Base-by-base conservation (phyloP, 805 yeast genomes). In the baker's yeast (Saccharomyces cerevisiae) region DNA sequence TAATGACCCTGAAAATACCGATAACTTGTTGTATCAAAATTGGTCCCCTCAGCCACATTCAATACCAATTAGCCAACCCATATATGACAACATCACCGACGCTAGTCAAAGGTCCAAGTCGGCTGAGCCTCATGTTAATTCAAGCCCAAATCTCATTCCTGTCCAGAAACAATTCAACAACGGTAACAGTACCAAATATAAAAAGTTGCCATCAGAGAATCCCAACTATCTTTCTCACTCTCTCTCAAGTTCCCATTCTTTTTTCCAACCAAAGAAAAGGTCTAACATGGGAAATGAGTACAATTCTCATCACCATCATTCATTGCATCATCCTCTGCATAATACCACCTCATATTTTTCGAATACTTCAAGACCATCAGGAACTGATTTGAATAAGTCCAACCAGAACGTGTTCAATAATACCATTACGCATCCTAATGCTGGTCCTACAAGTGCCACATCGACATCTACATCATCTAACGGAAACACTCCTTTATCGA, bases 91-190 rank as follows among this genome's bases (percentile, higher is more conserved):
- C 62, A 43, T 62, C 63, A 67, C 58, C 49, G 77, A 71, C 62
- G 65, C 53, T 24, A 69, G 59, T 61, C 72, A 63, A 50, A 69
- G 79, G 58, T 77, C 79, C 30, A 70, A 74, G 54, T 73, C 77
- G 29, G 79, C 77, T 4, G 79, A 74, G 50, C 76, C 77, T 3
- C 59, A 58, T 50, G 55, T 60, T n/a, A 53, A 32, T 11, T 41
- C 49, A n/a, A 36, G 22, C 17, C 43, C 43, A 36, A 29, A 22
- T 14, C 47, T 27, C 26, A 27, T 17, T 22, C 32, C 41, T 4
- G 43, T 27, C 14, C 46, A 51, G 22, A 47, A 47, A 14, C 28
- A 28, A 21, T 36, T 36, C 28, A 24, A 47, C 28, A 31, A 47
- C 24, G 41, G n/a, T 3, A 46, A n/a, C 17, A 47, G 8, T 43